phyloP scores from a whole-genome alignment of 1,139 yeast species.

The Saccharomyces hybrid region DNA sequence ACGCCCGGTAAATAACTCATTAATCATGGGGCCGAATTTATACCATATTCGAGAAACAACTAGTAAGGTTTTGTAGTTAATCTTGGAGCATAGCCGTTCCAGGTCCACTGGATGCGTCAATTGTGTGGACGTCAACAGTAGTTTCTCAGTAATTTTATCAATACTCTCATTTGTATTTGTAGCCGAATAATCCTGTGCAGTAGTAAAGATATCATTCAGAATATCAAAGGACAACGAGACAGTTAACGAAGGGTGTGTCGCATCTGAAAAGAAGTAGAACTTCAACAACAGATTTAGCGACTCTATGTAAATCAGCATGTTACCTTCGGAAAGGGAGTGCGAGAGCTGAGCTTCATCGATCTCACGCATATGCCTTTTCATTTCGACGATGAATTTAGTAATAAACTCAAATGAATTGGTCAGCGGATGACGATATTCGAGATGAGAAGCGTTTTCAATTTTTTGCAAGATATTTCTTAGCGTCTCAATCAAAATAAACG shows the following conservation, averaged over 20 bases:
- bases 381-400: not conserved
- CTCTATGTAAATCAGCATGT: not conserved
- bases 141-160: constrained; percentile 1
- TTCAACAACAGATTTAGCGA: not conserved
- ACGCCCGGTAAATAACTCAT: not conserved
- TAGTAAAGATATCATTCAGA: not conserved
- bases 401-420: not conserved
- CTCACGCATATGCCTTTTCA: not conserved
- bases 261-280: not conserved
- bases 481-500: not conserved
- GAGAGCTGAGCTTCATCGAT: not conserved
- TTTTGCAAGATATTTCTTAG: not conserved
- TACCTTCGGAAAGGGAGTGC: not conserved
- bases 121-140: not conserved
- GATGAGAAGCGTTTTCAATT: not conserved
- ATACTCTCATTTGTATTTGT: not conserved
- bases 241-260: not conserved
- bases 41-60: constrained; percentile 12
- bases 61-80: constrained; percentile 2
- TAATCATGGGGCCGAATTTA: constrained; percentile 5
- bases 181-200: not conserved
- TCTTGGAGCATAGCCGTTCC: not conserved
- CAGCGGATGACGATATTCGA: not conserved
- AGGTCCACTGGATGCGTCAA: constrained; percentile 2
- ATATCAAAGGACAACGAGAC: not conserved